Percentiles rank a stretch among this genome's conserved stretches.
These are phyloP conservation scores for Phialophora tarda DNA, from an alignment of 2,329 filamentous ascomycete genomes.

Conservation along the genomic window DNA sequence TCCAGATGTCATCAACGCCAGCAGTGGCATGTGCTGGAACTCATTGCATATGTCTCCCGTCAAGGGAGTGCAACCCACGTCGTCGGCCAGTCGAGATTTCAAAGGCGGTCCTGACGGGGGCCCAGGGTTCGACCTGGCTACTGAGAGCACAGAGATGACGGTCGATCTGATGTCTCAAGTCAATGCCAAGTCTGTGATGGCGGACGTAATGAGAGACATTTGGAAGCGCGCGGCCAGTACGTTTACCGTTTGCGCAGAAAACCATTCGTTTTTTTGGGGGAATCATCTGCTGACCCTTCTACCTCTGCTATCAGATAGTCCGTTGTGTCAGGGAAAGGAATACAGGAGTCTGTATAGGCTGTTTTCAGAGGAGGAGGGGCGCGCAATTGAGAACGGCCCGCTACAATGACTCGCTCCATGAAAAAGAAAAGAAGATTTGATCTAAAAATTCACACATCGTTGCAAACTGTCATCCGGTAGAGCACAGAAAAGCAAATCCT, in stretches of 20 bases:
- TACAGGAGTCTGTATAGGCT: conserved; percentile 60
- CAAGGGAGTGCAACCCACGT: conserved; percentile 49
- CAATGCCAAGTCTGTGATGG: conserved; percentile 57
- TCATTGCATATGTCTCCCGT: conserved; percentile 42
- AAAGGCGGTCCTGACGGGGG: conserved; percentile 24
- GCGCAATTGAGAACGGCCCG: not conserved
- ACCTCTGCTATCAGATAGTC: not conserved
- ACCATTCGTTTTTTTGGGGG: too few species aligned
- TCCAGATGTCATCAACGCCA: conserved; percentile 48
- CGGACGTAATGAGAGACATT: conserved; percentile 55
- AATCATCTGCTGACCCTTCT: too few species aligned
- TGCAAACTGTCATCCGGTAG: too few species aligned
- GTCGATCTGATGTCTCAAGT: conserved; percentile 41
- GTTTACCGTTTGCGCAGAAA: too few species aligned
- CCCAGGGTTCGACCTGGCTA: not conserved
- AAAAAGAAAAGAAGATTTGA: too few species aligned
- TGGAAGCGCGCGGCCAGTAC: conserved; percentile 54
- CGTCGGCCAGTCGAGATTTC: conserved; percentile 46
- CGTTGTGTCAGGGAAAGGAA: conserved; percentile 57
- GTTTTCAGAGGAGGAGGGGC: conserved; percentile 14
- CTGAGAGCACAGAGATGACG: not conserved
- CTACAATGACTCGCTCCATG: not conserved
- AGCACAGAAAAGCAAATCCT: too few species aligned
- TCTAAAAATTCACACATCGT: too few species aligned
- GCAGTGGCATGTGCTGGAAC: conserved; percentile 40